Conservation (phyloP, 23 red algal genomes). For the Agarophyton chilense region DNA sequence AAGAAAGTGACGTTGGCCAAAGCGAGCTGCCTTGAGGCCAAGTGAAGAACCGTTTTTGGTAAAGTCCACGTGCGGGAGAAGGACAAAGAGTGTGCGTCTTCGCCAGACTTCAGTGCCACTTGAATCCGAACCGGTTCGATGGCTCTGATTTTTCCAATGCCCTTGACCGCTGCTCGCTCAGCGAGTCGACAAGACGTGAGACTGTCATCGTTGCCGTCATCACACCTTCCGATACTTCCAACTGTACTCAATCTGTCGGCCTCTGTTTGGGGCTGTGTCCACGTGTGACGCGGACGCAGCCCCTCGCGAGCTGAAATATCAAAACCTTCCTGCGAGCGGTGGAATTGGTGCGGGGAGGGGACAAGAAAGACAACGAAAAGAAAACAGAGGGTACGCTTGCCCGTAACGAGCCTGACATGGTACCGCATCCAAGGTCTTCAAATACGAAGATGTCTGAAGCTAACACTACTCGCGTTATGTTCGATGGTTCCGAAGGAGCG, state of each 20-base stretch:
- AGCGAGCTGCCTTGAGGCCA: background rate
- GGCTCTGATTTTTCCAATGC: conserved; percentile 2
- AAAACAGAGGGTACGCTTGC: too few species aligned
- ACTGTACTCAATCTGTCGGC: background rate
- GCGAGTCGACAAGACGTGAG: background rate
- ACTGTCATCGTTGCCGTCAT: conserved; percentile 25
- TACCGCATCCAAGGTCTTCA: too few species aligned
- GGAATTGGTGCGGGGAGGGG: too few species aligned
- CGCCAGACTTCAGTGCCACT: background rate
- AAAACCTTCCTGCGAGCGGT: too few species aligned
- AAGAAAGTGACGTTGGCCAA: background rate
- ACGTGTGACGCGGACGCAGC: too few species aligned
- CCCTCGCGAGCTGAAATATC: too few species aligned
- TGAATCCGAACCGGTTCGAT: background rate
- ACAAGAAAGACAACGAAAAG: too few species aligned
- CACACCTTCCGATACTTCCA: background rate
- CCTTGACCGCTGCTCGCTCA: background rate
- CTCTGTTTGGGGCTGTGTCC: too few species aligned
- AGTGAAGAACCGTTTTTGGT: background rate
- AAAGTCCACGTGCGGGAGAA: background rate
- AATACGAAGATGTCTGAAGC: too few species aligned
- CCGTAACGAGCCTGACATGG: too few species aligned
- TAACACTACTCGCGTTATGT: too few species aligned
- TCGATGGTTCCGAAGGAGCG: too few species aligned
- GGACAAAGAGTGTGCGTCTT: background rate